Evolutionary conservation across 176 grass and related monocot genomes (phyloP).

Genomic region (Oryza coarctata): DNA sequence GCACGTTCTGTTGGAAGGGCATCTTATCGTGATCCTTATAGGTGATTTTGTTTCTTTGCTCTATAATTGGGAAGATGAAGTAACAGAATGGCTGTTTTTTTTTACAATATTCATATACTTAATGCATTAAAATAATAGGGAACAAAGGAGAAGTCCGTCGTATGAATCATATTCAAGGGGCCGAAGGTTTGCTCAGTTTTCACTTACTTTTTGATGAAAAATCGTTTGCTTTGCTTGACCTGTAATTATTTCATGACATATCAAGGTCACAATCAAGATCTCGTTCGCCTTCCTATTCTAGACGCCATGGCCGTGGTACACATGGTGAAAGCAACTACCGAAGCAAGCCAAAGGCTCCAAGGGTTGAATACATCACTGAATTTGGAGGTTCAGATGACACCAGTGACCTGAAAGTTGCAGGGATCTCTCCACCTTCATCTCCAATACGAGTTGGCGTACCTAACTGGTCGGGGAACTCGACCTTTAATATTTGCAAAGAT

Average conservation of each 20-base stretch:
- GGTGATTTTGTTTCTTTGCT: conserved; percentile 39
- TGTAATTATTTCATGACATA: conserved; percentile 39
- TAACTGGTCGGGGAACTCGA: conserved; percentile 92
- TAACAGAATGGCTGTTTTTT: conserved; percentile 2
- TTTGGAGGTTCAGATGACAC: conserved; percentile 77
- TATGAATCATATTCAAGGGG: conserved; percentile 94
- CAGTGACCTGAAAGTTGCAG: conserved; percentile 61
- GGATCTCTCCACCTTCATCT: conserved; percentile 92
- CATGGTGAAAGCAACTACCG: conserved; percentile 69
- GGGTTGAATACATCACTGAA: conserved; percentile 97
- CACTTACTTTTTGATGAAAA: not conserved
- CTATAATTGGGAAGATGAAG: conserved; percentile 5
- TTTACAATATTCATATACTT: not conserved
- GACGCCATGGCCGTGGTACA: conserved; percentile 52
- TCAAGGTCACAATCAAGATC: conserved; percentile 79
- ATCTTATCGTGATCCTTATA: conserved; percentile 88
- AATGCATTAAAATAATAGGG: conserved; percentile 51
- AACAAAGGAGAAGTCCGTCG: conserved; percentile 84
- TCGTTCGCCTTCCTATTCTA: conserved; percentile 74
- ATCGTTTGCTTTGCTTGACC: conserved; percentile 19
- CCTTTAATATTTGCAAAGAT: conserved; percentile 83
- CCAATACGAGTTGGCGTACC: conserved; percentile 75
- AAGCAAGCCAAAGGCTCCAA: conserved; percentile 74
- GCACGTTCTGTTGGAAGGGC: conserved; percentile 64
- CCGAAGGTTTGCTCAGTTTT: conserved; percentile 56